These are phyloP conservation scores for Barnettozyma wickerhamii DNA, from an alignment of 805 yeast genomes.

Conservation along the genomic window DNA sequence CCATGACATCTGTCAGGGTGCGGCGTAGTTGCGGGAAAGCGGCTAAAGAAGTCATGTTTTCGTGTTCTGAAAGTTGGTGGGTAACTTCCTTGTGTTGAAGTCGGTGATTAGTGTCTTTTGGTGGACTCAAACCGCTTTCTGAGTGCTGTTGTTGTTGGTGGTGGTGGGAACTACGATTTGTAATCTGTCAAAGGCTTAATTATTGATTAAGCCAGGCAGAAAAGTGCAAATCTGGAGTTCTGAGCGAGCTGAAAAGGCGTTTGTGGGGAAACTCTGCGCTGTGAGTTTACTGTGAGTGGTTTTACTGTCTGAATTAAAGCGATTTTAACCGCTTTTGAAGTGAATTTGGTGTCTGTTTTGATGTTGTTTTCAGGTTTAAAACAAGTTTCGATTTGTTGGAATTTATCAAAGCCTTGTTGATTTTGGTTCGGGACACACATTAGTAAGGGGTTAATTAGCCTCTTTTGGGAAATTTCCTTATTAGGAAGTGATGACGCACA, in stretches of 20 bases:
- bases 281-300: not conserved
- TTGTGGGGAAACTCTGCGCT: not conserved
- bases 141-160: not conserved
- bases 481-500: not conserved
- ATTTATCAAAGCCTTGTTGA: not conserved
- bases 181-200: not conserved
- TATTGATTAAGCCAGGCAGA: too few relatives aligned
- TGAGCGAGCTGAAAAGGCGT: not conserved
- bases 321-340: not conserved
- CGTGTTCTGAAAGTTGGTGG: not conserved
- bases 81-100: not conserved
- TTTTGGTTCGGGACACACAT: not conserved
- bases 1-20: constrained; percentile 54
- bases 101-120: not conserved
- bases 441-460: not conserved
- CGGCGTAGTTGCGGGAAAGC: constrained; percentile 45
- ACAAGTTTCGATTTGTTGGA: not conserved
- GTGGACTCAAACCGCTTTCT: not conserved
- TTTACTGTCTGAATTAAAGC: not conserved
- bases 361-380: not conserved
- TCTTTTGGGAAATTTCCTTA: not conserved
- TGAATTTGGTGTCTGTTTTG: not conserved
- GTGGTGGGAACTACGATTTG: not conserved
- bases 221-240: not conserved
- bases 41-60: constrained; percentile 45